A percentile compares a stretch with the other conserved stretches of the same genome.
phyloP scores from a whole-genome alignment of 257 asterid genomes.

The Gentiana macrophylla region DNA sequence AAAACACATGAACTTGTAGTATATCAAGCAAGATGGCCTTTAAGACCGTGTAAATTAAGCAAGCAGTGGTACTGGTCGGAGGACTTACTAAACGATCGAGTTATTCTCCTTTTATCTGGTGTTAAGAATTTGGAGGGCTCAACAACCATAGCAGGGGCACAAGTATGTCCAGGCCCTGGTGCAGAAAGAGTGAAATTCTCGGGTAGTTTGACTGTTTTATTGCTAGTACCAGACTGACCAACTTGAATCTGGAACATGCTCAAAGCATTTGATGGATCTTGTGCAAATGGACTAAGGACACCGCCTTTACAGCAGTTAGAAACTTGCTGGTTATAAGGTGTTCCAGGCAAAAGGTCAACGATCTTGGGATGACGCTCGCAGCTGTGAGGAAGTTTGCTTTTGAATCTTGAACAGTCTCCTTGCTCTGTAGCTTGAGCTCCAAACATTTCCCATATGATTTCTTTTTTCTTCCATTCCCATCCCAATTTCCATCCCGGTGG shows the following conservation, averaged over 20 bases:
- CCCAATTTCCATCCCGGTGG: slow-evolving; percentile 47
- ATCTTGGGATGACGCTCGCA: slow-evolving; percentile 34
- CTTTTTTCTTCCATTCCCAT: slow-evolving; percentile 51
- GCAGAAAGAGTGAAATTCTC: slow-evolving; percentile 35
- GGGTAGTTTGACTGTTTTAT: slow-evolving; percentile 35
- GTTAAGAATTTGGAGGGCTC: slow-evolving; percentile 24
- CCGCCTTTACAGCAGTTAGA: slow-evolving; percentile 58
- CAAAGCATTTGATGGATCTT: slow-evolving; percentile 26
- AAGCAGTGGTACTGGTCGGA: no score
- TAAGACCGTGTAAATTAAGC: no score
- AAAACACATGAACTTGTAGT: no score
- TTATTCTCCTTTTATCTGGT: slow-evolving; percentile 34
- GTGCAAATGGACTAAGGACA: slow-evolving; percentile 37
- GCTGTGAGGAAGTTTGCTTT: slow-evolving; percentile 35
- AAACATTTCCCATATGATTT: slow-evolving; percentile 36
- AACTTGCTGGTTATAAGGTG: slow-evolving; percentile 39
- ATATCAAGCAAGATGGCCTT: no score
- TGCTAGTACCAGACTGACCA: slow-evolving; percentile 41
- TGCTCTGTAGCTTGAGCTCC: slow-evolving; percentile 49
- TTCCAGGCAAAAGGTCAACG: slow-evolving; percentile 39
- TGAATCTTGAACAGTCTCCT: slow-evolving; percentile 51
- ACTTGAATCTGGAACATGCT: slow-evolving; percentile 36
- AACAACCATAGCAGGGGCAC: slow-evolving; percentile 37
- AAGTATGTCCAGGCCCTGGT: slow-evolving; percentile 50
- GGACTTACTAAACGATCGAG: slow-evolving; percentile 54